phyloP scores from a whole-genome alignment of 495 filamentous ascomycete species.

The Neurospora africana region DNA sequence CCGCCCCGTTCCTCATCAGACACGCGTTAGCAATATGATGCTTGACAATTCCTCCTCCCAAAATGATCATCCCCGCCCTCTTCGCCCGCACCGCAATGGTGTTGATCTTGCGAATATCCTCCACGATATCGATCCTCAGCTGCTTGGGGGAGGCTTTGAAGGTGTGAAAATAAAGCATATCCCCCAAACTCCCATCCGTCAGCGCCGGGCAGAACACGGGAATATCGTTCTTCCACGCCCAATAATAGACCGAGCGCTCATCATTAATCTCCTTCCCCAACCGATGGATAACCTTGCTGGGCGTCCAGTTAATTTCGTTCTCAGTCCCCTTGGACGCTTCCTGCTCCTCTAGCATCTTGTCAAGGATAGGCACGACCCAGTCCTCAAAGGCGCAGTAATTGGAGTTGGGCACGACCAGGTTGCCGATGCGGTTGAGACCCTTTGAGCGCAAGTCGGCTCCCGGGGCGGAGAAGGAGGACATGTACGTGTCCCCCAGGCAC shows the following conservation, averaged over 20 bases:
- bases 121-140: conserved; percentile 76
- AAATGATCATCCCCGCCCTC: conserved; percentile 81
- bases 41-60: conserved; percentile 88
- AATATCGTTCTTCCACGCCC: conserved; percentile 88
- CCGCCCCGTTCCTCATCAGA: conserved; percentile 92
- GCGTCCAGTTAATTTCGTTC: conserved; percentile 76
- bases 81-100: conserved; percentile 75
- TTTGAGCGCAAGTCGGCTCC: conserved; percentile 68
- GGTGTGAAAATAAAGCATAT: conserved; percentile 97
- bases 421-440: conserved; percentile 91
- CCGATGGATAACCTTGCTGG: conserved; percentile 72
- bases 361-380: conserved; percentile 88
- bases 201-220: conserved; percentile 94
- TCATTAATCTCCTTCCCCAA: conserved; percentile 88
- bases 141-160: conserved; percentile 72
- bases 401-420: conserved; percentile 88
- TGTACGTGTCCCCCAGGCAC: conserved; percentile 86
- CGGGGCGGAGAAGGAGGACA: conserved; percentile 66
- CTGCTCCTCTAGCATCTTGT: conserved; percentile 86
- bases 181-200: conserved; percentile 87
- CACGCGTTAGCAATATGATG: conserved; percentile 97
- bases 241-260: conserved; percentile 80
- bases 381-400: conserved; percentile 98
- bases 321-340: conserved; percentile 61
- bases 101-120: conserved; percentile 83